A percentile compares a stretch with the other conserved stretches of the same genome.
Conservation (phyloP, 169 alveolate species). For the Amoebophrya sp. region DNA sequence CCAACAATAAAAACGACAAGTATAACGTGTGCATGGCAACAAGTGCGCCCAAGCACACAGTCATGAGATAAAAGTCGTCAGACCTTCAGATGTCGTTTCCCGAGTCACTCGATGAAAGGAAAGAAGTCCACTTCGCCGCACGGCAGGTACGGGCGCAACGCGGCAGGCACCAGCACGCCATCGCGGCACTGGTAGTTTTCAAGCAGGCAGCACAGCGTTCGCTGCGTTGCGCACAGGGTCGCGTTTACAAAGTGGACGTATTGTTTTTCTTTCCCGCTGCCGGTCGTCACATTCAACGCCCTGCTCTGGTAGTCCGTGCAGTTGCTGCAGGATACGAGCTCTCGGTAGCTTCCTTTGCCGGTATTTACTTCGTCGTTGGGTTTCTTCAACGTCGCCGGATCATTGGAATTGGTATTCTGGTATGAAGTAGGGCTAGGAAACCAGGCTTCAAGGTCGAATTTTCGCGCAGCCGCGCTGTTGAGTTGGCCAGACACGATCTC, state of each 20-base stretch:
- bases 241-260: constrained; percentile 86
- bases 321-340: constrained; percentile 88
- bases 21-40: no score
- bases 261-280: constrained; percentile 55
- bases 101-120: no score
- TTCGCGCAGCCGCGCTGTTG: constrained; percentile 91
- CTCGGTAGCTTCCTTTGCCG: constrained; percentile 40
- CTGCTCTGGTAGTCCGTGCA: constrained; percentile 91
- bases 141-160: no score
- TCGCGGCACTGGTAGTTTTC: constrained; percentile 94
- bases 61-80: no score
- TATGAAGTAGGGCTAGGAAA: constrained; percentile 87
- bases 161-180: no score
- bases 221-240: constrained; percentile 90
- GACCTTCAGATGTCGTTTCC: no score
- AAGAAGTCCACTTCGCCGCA: no score
- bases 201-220: constrained; percentile 86
- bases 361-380: no score
- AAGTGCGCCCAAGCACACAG: no score
- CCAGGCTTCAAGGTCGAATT: constrained; percentile 92
- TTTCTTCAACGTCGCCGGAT: no score
- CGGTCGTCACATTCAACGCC: constrained; percentile 43
- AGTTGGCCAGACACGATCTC: constrained; percentile 87
- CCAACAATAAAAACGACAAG: no score
- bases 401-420: constrained; percentile 32